These are phyloP conservation scores for Botrytis tulipae DNA, from an alignment of 2,329 filamentous ascomycete species.

Conservation along the genomic window DNA sequence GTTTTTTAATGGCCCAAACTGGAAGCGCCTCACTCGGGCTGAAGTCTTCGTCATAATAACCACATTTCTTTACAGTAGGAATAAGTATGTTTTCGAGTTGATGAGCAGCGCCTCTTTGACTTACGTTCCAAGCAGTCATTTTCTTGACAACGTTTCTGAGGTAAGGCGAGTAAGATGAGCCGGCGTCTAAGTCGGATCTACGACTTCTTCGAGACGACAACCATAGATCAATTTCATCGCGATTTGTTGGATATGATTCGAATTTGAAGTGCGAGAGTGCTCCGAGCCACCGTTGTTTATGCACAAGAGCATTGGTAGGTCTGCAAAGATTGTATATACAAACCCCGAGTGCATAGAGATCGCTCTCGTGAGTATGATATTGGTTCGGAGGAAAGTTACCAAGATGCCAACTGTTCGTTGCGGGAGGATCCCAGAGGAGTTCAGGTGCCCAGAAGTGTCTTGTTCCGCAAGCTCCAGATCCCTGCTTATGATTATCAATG, in stretches of 20 bases:
- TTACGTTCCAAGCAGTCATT: slow-evolving; percentile 3
- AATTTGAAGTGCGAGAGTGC: slow-evolving; percentile 13
- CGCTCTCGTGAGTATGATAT: slow-evolving; percentile 26
- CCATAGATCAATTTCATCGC: neutral
- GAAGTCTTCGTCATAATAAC: neutral
- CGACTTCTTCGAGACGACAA: neutral
- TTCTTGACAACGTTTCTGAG: neutral
- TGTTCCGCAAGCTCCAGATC: slow-evolving; percentile 22
- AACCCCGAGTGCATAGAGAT: slow-evolving; percentile 32
- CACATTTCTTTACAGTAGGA: neutral
- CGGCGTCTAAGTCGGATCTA: neutral
- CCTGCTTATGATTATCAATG: slow-evolving; percentile 26
- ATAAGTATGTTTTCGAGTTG: neutral
- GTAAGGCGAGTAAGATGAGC: neutral
- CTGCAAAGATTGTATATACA: slow-evolving; percentile 28
- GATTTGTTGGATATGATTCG: neutral
- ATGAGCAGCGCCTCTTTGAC: slow-evolving; percentile 6
- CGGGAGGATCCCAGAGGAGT: slow-evolving; percentile 27
- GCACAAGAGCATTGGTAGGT: neutral
- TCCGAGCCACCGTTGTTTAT: neutral
- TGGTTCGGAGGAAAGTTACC: slow-evolving; percentile 21
- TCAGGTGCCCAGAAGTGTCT: slow-evolving; percentile 30
- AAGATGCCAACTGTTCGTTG: neutral
- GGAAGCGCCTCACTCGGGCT: slow-evolving; percentile 23
- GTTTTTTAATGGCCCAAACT: slow-evolving; percentile 28